These are phyloP conservation scores for Ceratobasidium sp. DNA, from an alignment of 1,284 basidiomycete genomes.

Conservation along the genomic window DNA sequence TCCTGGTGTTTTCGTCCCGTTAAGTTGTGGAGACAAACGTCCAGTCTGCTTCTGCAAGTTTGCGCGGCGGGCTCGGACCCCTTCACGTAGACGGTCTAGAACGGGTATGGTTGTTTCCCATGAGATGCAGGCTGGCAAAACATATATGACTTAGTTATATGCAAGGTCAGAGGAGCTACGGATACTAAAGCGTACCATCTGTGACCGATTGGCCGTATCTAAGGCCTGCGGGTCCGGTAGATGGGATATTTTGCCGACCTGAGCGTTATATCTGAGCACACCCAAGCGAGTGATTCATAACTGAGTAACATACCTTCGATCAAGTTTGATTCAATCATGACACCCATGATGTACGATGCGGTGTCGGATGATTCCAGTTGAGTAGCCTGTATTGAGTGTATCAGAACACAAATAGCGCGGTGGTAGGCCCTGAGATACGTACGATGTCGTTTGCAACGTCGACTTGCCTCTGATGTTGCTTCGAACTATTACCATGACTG, in stretches of 20 bases:
- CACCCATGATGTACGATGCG: conserved; percentile 86
- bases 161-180: too few species aligned
- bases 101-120: conserved; percentile 87
- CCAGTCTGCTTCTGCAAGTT: too few species aligned
- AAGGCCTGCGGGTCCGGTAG: conserved; percentile 79
- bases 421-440: conserved; percentile 54
- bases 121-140: conserved; percentile 76
- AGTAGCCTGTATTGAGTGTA: conserved; percentile 63
- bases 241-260: conserved; percentile 87
- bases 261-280: background rate
- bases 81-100: conserved; percentile 78
- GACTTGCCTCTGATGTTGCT: conserved; percentile 70
- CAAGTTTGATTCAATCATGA: conserved; percentile 97
- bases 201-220: conserved; percentile 92
- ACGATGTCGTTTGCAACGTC: conserved; percentile 66
- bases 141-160: conserved; percentile 74
- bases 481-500: conserved; percentile 79
- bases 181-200: conserved; percentile 60
- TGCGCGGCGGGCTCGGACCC: conserved; percentile 57
- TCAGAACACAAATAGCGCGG: too few species aligned
- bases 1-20: too few species aligned
- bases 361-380: conserved; percentile 81
- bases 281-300: too few species aligned
- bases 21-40: too few species aligned
- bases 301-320: conserved; percentile 67